A percentile compares a stretch with the other conserved stretches of the same genome.
Evolutionary conservation across 768 basidiomycete species (phyloP).

Genomic region (Kwoniella shandongensis): DNA sequence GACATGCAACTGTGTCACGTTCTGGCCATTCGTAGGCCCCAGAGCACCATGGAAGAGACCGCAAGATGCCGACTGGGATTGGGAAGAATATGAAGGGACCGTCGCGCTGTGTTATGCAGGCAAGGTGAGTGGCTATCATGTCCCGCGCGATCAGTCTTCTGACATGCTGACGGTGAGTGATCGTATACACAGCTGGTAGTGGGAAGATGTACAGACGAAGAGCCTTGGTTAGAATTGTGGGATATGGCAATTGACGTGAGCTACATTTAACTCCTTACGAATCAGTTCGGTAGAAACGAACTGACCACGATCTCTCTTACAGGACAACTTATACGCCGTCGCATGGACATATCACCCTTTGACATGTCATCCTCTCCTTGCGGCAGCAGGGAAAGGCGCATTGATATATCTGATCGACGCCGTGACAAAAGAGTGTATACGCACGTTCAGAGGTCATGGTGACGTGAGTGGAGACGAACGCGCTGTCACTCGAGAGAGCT

Average conservation of each 20-base stretch:
- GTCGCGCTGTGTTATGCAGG: constrained; percentile 1
- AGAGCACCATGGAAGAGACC: constrained; percentile 2
- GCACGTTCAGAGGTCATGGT: constrained; percentile 42
- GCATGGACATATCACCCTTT: constrained; percentile 43
- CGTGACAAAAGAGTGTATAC: constrained; percentile 2
- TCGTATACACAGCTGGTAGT: constrained; percentile 10
- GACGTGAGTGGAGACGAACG: constrained; percentile 28
- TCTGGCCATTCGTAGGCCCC: constrained; percentile 20
- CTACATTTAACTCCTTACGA: not conserved
- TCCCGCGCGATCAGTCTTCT: not conserved
- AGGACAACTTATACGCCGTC: constrained; percentile 31
- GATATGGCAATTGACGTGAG: constrained; percentile 7
- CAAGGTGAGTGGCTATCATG: not conserved
- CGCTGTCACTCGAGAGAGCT: too few species aligned
- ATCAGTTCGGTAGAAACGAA: not conserved
- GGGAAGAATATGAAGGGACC: constrained; percentile 3
- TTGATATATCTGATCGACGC: constrained; percentile 38
- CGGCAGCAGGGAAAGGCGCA: constrained; percentile 26
- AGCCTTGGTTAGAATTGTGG: constrained; percentile 2
- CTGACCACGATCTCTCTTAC: not conserved
- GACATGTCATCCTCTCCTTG: constrained; percentile 34
- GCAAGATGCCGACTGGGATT: not conserved
- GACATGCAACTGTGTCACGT: constrained; percentile 6
- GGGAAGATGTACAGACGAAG: constrained; percentile 10
- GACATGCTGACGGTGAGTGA: too few species aligned